Evolutionary conservation across 805 yeast genomes (phyloP).

Genomic region (Schwanniomyces occidentalis): DNA sequence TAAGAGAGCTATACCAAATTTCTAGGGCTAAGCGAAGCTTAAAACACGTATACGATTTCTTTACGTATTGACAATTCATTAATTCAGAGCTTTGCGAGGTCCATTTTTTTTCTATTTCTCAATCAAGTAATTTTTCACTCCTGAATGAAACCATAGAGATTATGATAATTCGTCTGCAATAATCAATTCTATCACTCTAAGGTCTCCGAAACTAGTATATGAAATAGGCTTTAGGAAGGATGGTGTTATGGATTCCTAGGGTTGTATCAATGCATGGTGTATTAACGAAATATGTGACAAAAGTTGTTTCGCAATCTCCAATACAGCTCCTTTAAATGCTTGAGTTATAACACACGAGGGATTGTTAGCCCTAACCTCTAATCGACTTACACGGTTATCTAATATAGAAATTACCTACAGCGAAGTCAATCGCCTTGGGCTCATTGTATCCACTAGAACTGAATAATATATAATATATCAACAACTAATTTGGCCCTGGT

Average conservation of each 20-base stretch:
- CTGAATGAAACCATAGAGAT: not conserved
- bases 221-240: not conserved
- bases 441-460: too few relatives aligned
- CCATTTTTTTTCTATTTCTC: not conserved
- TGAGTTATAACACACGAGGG: too few relatives aligned
- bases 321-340: too few relatives aligned
- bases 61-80: not conserved
- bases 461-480: too few relatives aligned
- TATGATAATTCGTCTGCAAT: not conserved
- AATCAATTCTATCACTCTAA: not conserved
- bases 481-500: too few relatives aligned
- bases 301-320: not conserved
- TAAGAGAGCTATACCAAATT: not conserved
- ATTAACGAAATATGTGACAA: not conserved
- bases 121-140: not conserved
- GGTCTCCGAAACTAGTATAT: not conserved
- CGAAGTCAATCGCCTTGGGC: too few relatives aligned
- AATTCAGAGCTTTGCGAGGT: not conserved
- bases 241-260: not conserved
- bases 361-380: too few relatives aligned
- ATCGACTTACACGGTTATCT: too few relatives aligned
- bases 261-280: not conserved
- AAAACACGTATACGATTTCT: too few relatives aligned
- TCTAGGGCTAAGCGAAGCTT: not conserved
- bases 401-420: too few relatives aligned